Conservation (phyloP, 163 green algal species). For the Scenedesmus sp. region DNA sequence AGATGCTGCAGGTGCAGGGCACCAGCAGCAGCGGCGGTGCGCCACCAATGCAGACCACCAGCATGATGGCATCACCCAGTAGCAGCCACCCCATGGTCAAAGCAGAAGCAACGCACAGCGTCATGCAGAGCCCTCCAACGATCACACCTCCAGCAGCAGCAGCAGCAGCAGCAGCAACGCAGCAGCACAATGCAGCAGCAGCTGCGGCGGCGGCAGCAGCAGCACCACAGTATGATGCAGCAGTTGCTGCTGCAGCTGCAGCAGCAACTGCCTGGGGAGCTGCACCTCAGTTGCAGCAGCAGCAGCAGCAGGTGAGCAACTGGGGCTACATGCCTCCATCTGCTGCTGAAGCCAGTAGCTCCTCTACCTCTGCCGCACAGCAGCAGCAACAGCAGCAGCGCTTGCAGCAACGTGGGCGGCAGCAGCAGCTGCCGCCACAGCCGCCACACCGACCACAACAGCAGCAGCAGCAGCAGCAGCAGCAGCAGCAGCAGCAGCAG, state of each 20-base stretch:
- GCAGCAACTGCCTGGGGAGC: background rate
- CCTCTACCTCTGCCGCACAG: background rate
- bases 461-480: constrained; percentile 17
- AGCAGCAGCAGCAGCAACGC: background rate
- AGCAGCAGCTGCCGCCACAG: constrained; percentile 6
- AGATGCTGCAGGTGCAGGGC: constrained; percentile 3
- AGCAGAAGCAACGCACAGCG: background rate
- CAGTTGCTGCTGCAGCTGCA: background rate
- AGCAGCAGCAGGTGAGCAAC: background rate
- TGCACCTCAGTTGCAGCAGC: background rate
- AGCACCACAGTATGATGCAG: background rate
- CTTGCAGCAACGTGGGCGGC: background rate
- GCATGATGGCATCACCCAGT: background rate
- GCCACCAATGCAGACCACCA: background rate
- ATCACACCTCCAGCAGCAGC: background rate
- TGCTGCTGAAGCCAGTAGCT: background rate
- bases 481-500: constrained; percentile 14
- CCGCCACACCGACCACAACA: background rate
- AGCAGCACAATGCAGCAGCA: constrained; percentile 3
- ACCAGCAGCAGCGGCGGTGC: background rate
- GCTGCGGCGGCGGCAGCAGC: background rate
- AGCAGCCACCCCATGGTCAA: background rate
- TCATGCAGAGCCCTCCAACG: background rate
- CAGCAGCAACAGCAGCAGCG: constrained; percentile 7
- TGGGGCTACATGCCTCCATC: background rate